Conservation (phyloP, 306 rosid genomes). For the Cucurbita ficifolia region DNA sequence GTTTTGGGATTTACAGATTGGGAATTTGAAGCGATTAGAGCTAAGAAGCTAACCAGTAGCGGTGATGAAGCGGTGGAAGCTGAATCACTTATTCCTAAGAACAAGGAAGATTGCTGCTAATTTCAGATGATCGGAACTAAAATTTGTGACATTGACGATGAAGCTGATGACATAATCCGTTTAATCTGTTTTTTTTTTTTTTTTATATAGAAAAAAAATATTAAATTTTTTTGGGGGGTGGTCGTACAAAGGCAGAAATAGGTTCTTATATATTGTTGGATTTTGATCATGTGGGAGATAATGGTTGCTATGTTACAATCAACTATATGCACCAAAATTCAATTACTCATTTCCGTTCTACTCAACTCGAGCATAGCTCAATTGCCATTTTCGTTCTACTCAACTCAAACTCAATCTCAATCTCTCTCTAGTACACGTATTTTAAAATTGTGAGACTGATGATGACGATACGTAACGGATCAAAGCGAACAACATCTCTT, state of each 20-base stretch:
- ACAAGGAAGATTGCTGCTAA: conserved; percentile 25
- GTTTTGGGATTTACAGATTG: conserved; percentile 58
- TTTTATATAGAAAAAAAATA: background rate
- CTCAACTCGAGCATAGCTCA: too few species aligned
- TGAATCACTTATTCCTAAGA: conserved; percentile 15
- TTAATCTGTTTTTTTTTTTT: background rate
- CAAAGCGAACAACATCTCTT: too few species aligned
- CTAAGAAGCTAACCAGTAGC: conserved; percentile 37
- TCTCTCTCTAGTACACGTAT: too few species aligned
- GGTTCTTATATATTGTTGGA: too few species aligned
- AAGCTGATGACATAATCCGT: conserved; percentile 14
- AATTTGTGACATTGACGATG: background rate
- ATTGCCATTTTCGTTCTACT: too few species aligned
- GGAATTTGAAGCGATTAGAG: conserved; percentile 55
- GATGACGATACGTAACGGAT: too few species aligned
- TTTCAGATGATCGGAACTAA: conserved; percentile 1
- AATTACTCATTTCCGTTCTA: too few species aligned
- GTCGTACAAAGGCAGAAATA: background rate
- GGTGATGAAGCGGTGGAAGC: conserved; percentile 14
- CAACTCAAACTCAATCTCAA: too few species aligned
- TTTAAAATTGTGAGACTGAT: too few species aligned
- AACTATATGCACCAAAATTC: too few species aligned
- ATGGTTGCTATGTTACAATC: too few species aligned
- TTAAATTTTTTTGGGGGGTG: background rate
- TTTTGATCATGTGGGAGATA: too few species aligned